Evolutionary conservation across 169 alveolate genomes (phyloP).

Genomic region (Eimeria tenella): DNA sequence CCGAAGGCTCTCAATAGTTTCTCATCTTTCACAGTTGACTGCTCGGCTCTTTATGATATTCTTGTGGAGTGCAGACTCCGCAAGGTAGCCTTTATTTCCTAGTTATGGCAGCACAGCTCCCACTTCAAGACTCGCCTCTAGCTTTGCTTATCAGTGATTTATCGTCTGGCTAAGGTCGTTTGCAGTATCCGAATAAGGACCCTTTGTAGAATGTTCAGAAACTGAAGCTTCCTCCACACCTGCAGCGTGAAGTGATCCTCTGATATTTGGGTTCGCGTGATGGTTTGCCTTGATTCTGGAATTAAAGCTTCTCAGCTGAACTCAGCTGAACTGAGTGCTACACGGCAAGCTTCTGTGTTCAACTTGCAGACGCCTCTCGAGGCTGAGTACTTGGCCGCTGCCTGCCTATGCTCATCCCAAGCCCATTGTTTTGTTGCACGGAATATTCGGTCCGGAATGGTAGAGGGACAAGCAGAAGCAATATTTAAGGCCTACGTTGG

Average conservation of each 20-base stretch:
- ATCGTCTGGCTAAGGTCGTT: too few species aligned
- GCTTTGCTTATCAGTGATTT: too few species aligned
- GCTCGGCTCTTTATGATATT: constrained; percentile 49
- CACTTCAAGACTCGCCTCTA: background rate
- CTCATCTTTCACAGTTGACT: background rate
- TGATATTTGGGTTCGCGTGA: too few species aligned
- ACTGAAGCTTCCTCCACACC: too few species aligned
- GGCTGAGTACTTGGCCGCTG: constrained; percentile 71
- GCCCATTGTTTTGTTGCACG: constrained; percentile 76
- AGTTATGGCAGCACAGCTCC: background rate
- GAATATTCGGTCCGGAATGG: constrained; percentile 40
- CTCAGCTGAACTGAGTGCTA: background rate
- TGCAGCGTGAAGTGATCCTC: too few species aligned
- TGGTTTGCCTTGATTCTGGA: too few species aligned
- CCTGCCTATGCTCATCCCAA: constrained; percentile 67
- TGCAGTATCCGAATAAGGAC: too few species aligned
- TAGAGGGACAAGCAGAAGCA: constrained; percentile 73
- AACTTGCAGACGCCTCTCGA: constrained; percentile 69
- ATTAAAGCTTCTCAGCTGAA: too few species aligned
- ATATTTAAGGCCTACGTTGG: constrained; percentile 68
- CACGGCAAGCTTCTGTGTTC: background rate
- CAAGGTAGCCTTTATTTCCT: constrained; percentile 41
- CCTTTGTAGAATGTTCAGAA: too few species aligned
- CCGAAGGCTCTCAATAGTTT: constrained; percentile 53
- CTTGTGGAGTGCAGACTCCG: constrained; percentile 71